Evolutionary conservation across 805 yeast species (phyloP).

Genomic region (Scheffersomyces amazonensis): DNA sequence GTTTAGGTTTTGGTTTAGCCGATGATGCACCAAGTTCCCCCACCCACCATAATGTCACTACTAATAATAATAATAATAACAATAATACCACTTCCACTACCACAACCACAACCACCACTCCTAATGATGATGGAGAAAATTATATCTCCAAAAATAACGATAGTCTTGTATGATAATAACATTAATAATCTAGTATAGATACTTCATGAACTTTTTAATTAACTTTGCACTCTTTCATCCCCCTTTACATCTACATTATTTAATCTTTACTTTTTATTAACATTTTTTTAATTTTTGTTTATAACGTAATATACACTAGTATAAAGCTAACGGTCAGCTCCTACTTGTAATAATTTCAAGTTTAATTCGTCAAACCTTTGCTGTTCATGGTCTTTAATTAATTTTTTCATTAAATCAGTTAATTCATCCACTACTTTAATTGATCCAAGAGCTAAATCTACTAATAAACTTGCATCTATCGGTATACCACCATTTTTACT

Average conservation of each 20-base stretch:
- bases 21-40: too few species aligned
- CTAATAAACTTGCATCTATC: conserved; percentile 64
- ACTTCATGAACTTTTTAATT: too few species aligned
- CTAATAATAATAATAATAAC: neutral
- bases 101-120: neutral
- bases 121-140: conserved; percentile 3
- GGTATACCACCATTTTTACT: conserved; percentile 88
- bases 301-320: too few species aligned
- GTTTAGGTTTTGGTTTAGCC: too few species aligned
- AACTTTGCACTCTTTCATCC: too few species aligned
- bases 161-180: conserved; percentile 4
- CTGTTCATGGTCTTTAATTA: conserved; percentile 53
- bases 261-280: too few species aligned
- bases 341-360: conserved; percentile 33
- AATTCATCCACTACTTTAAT: conserved; percentile 57
- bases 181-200: too few species aligned
- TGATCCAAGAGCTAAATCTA: conserved; percentile 70
- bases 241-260: too few species aligned
- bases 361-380: conserved; percentile 38
- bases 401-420: conserved; percentile 60
- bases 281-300: too few species aligned
- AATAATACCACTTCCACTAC: neutral
- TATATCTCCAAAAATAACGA: conserved; percentile 4
- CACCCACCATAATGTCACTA: neutral
- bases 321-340: conserved; percentile 26